Base-by-base conservation (phyloP, 164 flowering plant genomes). In the Stephania cephalantha region DNA sequence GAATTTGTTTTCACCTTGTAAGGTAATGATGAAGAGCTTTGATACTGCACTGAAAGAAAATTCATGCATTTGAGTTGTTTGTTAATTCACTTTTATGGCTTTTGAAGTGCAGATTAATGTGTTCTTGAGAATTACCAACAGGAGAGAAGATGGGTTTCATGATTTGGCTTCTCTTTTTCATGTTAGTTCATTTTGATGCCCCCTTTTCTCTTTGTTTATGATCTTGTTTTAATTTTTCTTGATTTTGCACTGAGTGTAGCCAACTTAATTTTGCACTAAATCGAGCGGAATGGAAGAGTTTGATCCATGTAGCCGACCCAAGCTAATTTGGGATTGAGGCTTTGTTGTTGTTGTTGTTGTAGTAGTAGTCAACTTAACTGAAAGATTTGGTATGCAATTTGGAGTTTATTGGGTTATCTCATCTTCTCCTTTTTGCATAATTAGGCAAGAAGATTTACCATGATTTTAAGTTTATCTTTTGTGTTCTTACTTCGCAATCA, bases 151-250 rank as follows among this genome's bases (percentile, higher is more conserved):
- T 85, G 98, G 99, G n/a, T 95, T 79, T 85, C 99, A 95, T 87
- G 98, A 95, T 82, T 89, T 95, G 86, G 99, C 98, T 67, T 95
- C 99, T 76, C 87, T 95, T 44, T 95, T 95, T 81, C 99, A 93
- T 85, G 99, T 93, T 84, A 87, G 92, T 82, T 75, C 29, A 11
- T 75, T 17, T 31, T 22, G 20, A 11, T 35, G 25, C 6, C 4
- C 46, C 44, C 3, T 50, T 50, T 50, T 50, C 55, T 11, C 55
- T 50, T 50, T 50, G 7, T 72, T 35, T 45, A 9, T 18, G 31
- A 20, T 55, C 46, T 25, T 55, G 9, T 45, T 69, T 15, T 69
- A 35, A 22, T 18, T 61, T 61, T 15, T 35, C 42, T 48, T 48
- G 53, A 8, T 48, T 48, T 12, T 48, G 42, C 25, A 25, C 25